Evolutionary conservation across 106 monocot species (phyloP).

Genomic region (Allium cepa): DNA sequence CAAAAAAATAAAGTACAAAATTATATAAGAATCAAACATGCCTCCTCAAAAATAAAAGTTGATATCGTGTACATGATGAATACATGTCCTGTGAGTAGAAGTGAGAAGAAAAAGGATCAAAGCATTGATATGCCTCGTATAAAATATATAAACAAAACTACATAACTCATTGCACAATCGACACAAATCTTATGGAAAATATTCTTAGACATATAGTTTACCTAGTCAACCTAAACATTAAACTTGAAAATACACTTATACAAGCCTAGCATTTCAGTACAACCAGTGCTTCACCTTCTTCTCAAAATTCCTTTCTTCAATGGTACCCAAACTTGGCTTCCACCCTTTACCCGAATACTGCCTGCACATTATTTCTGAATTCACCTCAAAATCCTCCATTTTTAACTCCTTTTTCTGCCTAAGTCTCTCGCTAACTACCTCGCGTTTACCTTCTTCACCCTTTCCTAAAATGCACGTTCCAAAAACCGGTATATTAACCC

Average conservation of each 20-base stretch:
- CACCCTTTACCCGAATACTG: conserved; percentile 52
- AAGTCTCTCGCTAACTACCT: neutral
- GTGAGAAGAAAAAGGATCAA: too few species aligned
- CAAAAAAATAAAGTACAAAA: too few species aligned
- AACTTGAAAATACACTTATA: neutral
- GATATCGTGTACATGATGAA: too few species aligned
- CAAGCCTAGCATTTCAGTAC: neutral
- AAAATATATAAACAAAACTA: too few species aligned
- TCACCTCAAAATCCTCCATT: conserved; percentile 9
- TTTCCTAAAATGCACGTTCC: neutral
- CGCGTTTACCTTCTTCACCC: neutral
- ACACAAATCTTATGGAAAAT: too few species aligned
- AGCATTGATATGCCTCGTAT: too few species aligned
- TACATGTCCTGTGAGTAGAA: too few species aligned
- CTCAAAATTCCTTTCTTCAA: conserved; percentile 30
- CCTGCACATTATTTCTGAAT: conserved; percentile 28
- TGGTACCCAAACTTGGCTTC: conserved; percentile 54
- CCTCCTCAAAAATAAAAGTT: too few species aligned
- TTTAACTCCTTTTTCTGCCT: neutral
- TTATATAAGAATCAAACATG: too few species aligned
- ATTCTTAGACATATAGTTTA: too few species aligned
- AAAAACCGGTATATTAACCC: neutral
- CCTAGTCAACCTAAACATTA: too few species aligned
- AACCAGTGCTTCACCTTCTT: conserved; percentile 55
- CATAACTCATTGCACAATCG: too few species aligned